Evolutionary conservation across 2,329 filamentous ascomycete species (phyloP).

Genomic region (Alternaria alternata): DNA sequence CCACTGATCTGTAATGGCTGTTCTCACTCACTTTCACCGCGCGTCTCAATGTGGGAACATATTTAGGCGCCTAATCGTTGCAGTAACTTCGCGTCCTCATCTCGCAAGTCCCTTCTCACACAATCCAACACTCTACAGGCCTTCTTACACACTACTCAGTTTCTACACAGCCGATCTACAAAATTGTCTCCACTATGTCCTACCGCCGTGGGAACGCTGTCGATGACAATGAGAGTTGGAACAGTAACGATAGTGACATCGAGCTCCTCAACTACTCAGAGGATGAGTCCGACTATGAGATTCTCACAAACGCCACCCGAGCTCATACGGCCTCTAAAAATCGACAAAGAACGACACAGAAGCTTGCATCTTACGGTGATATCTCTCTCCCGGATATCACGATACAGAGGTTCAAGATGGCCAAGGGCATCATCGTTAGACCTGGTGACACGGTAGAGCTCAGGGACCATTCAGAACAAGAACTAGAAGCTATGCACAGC

Average conservation of each 20-base stretch:
- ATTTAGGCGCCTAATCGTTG: background rate
- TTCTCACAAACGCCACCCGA: too few relatives aligned
- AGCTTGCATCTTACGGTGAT: too few relatives aligned
- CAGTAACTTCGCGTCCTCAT: background rate
- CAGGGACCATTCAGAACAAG: constrained; percentile 2
- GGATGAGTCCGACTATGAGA: too few relatives aligned
- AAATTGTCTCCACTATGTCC: too few relatives aligned
- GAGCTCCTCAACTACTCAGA: too few relatives aligned
- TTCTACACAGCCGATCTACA: too few relatives aligned
- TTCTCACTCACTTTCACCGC: background rate
- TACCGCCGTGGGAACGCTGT: too few relatives aligned
- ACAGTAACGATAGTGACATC: too few relatives aligned
- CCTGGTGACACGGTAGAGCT: constrained; percentile 30
- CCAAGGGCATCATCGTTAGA: background rate
- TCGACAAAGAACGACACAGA: too few relatives aligned
- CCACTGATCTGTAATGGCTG: background rate
- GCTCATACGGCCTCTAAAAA: too few relatives aligned
- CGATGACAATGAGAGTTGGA: background rate
- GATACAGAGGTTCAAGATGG: background rate
- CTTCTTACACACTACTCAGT: background rate
- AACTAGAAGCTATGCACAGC: constrained; percentile 5
- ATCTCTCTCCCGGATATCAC: too few relatives aligned
- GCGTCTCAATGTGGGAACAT: background rate
- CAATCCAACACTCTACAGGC: background rate
- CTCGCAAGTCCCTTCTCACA: background rate